Conservation (phyloP, 495 filamentous ascomycete genomes). For the Astrocystis sublimbata region DNA sequence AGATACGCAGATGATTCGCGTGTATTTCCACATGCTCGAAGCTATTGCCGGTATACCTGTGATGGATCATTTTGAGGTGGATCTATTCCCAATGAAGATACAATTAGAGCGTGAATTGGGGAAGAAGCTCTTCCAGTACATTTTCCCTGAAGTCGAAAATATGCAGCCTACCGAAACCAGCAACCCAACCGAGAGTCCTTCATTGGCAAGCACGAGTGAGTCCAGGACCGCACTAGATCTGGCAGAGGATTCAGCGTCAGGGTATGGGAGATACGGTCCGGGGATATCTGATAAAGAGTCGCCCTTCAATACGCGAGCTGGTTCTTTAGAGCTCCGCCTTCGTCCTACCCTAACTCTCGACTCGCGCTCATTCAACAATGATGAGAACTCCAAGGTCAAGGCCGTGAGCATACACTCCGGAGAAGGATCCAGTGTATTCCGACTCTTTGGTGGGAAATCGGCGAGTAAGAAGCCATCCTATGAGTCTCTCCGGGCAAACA, state of each 20-base stretch:
- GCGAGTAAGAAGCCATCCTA: constrained; percentile 63
- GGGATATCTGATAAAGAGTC: constrained; percentile 37
- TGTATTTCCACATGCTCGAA: constrained; percentile 97
- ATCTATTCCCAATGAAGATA: constrained; percentile 87
- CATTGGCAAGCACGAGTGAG: constrained; percentile 77
- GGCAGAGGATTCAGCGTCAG: constrained; percentile 41
- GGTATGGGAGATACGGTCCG: constrained; percentile 33
- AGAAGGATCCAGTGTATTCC: constrained; percentile 53
- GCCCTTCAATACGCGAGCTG: constrained; percentile 55
- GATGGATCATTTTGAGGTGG: constrained; percentile 95
- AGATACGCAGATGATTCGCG: constrained; percentile 74
- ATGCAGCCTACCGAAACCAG: constrained; percentile 49
- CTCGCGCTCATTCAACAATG: constrained; percentile 36
- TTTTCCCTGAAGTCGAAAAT: constrained; percentile 76
- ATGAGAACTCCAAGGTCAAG: constrained; percentile 48
- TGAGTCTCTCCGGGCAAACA: constrained; percentile 61
- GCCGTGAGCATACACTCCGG: constrained; percentile 50
- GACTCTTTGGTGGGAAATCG: constrained; percentile 52
- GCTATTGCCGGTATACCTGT: constrained; percentile 97
- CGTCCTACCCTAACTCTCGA: constrained; percentile 73
- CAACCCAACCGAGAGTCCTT: constrained; percentile 69
- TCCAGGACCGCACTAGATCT: constrained; percentile 64
- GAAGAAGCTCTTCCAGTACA: constrained; percentile 94
- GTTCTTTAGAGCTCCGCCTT: constrained; percentile 74
- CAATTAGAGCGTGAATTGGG: constrained; percentile 93